Base-by-base conservation (phyloP, 108 stramenopile species). In the Fistulifera pelliculosa region DNA sequence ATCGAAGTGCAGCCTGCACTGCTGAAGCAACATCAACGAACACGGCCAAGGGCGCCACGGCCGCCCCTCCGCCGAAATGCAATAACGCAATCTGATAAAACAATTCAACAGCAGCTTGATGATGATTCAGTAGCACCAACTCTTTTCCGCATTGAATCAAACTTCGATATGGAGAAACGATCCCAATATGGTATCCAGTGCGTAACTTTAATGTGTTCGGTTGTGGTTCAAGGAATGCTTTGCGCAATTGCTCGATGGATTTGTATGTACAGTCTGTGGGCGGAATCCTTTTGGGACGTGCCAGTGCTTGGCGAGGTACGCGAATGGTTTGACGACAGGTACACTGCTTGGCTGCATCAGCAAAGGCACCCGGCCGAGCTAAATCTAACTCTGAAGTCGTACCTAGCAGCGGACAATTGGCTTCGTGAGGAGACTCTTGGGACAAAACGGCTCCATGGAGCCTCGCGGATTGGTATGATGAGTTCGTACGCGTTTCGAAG, bases 141-240 rank as follows among this genome's bases (percentile, higher is more conserved):
- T 86, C 79, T 42, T 94, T 93, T n/a, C 86, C 89, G 48, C 68
- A 76, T 60, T 99, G 98, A 16, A 99, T 53, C 48, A 99, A 68
- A 31, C 83, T 85, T 27, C 92, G 72, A 18, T 58, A 61, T 27
- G 70, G 52, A 38, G 83, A 85, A 14, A 96, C 68, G 38, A 69
- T 68, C 13, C 98, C 98, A 11, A 99, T 90, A 52, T 82, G 95
- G 24, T 73, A 79, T 47, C 88, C 76, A 6, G 72, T 72, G 39
- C 78, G 73, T 7, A 98, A 66, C 8, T 35, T 35, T 35, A 35
- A 35, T 6, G 31, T 35, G 31, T 35, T 6, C 31, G 31, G 31
- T 6, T 35, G 31, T 3, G 31, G 31, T 8, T 35, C 31, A 8
- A 35, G 8, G 8, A 35, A 8, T 8, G 31, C 6, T 56, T 75